phyloP scores from a whole-genome alignment of 345 rosid species.

The Boechera divaricarpa region DNA sequence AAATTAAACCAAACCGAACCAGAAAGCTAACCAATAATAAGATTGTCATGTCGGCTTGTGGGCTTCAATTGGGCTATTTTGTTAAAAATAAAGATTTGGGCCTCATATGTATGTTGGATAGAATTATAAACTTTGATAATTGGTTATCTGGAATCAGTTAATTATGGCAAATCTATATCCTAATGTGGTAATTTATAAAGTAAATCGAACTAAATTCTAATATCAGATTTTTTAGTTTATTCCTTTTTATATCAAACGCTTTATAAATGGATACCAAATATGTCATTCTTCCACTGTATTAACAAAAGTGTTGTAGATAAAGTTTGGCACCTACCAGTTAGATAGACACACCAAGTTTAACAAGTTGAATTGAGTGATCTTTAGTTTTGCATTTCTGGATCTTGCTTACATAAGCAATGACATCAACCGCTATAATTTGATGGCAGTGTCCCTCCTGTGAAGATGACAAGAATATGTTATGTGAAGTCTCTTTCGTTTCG shows the following conservation, averaged over 20 bases:
- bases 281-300: too few relatives aligned
- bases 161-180: too few relatives aligned
- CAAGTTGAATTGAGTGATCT: neutral
- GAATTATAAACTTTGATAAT: too few relatives aligned
- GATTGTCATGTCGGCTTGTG: neutral
- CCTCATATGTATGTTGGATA: neutral
- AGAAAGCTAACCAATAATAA: neutral
- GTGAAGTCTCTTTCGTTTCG: neutral
- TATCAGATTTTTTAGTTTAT: neutral
- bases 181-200: too few relatives aligned
- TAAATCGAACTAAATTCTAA: neutral
- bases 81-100: neutral
- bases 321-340: neutral
- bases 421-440: conserved; percentile 5
- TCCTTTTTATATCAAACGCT: neutral
- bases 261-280: neutral
- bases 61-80: conserved; percentile 8
- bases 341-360: too few relatives aligned
- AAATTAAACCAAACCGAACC: neutral
- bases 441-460: neutral
- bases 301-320: too few relatives aligned
- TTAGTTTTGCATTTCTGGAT: neutral
- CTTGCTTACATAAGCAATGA: conserved; percentile 24
- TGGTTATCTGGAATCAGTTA: too few relatives aligned
- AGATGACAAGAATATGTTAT: neutral